Evolutionary conservation across 2,329 filamentous ascomycete genomes (phyloP).

Genomic region (Neonectria neomacrospora): DNA sequence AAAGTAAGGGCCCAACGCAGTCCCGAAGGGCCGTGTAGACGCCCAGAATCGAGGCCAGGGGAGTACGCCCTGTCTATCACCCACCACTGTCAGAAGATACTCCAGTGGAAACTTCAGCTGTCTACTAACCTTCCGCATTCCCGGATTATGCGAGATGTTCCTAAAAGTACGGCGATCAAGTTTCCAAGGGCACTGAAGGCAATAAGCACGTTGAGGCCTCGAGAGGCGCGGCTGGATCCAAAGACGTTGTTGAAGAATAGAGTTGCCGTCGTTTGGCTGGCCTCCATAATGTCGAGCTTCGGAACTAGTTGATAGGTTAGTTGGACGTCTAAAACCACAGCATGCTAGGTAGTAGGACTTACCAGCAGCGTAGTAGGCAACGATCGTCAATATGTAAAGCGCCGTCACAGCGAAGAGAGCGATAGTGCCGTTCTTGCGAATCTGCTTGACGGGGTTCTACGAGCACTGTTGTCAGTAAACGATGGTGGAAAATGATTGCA

Average conservation of each 20-base stretch:
- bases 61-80: constrained; percentile 67
- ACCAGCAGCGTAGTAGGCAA: constrained; percentile 69
- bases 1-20: constrained; percentile 67
- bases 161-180: constrained; percentile 64
- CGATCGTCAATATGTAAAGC: constrained; percentile 67
- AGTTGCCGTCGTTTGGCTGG: constrained; percentile 63
- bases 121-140: constrained; percentile 62
- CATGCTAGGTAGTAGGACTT: neutral
- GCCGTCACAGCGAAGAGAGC: constrained; percentile 62
- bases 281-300: constrained; percentile 61
- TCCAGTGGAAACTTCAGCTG: neutral
- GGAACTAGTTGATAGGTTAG: constrained; percentile 49
- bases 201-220: constrained; percentile 68
- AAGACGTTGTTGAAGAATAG: constrained; percentile 71
- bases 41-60: constrained; percentile 70
- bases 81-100: neutral
- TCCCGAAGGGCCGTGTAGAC: constrained; percentile 70
- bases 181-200: constrained; percentile 68
- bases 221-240: constrained; percentile 58
- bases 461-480: constrained; percentile 44
- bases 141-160: constrained; percentile 65
- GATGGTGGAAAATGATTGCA: no score
- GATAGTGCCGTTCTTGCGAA: constrained; percentile 60
- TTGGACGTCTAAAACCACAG: neutral
- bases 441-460: constrained; percentile 66